Conservation (phyloP, 495 filamentous ascomycete species). For the Podospora bellae-mahoneyi region DNA sequence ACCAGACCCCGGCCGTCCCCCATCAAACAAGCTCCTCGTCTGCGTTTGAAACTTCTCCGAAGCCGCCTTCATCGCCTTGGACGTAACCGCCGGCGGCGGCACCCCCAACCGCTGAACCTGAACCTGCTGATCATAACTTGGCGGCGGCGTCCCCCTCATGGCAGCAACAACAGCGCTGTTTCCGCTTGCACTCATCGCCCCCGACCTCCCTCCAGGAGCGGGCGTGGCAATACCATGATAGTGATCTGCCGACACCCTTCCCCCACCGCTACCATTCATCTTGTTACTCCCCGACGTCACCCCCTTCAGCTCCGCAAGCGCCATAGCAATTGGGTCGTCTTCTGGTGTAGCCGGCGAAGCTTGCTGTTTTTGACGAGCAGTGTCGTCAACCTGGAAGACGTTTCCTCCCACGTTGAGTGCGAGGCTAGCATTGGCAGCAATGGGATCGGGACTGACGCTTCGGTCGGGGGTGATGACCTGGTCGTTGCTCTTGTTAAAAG, state of each 20-base stretch:
- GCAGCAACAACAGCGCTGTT: constrained; percentile 48
- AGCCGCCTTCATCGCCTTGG: constrained; percentile 88
- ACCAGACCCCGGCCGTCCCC: constrained; percentile 43
- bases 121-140: constrained; percentile 75
- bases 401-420: constrained; percentile 96
- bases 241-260: constrained; percentile 88
- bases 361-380: constrained; percentile 51
- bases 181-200: constrained; percentile 31
- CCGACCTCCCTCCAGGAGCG: constrained; percentile 46
- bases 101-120: constrained; percentile 75
- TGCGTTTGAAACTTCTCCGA: constrained; percentile 83
- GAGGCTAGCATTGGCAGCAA: constrained; percentile 87
- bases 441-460: constrained; percentile 71
- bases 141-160: constrained; percentile 71
- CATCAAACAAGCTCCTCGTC: constrained; percentile 71
- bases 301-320: constrained; percentile 87
- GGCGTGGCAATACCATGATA: constrained; percentile 90
- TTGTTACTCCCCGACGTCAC: constrained; percentile 48
- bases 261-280: constrained; percentile 29
- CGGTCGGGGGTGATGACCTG: constrained; percentile 42
- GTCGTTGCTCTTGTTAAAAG: constrained; percentile 20
- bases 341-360: constrained; percentile 36
- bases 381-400: constrained; percentile 91
- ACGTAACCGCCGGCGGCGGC: constrained; percentile 87
- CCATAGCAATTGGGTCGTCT: constrained; percentile 86